A percentile compares a stretch with the other conserved stretches of the same genome.
Conservation (phyloP, 73 alveolate species). For the Paramecium caudatum region DNA sequence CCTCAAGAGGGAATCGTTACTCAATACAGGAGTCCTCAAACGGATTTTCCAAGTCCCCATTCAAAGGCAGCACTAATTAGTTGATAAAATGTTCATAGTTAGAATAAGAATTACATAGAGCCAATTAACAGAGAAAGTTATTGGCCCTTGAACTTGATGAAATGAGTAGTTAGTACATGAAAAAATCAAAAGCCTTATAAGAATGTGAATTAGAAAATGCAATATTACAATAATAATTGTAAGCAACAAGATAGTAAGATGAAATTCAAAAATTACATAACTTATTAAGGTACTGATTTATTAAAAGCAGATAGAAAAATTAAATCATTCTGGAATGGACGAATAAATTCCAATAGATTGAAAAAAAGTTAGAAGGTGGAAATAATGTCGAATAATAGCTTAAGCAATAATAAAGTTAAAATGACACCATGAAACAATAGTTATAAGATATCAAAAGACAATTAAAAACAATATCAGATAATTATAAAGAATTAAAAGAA, state of each 20-base stretch:
- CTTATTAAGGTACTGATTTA: slow-evolving; percentile 31
- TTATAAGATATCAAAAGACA: not conserved
- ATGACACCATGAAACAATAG: not conserved
- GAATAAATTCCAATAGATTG: not conserved
- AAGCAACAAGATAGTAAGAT: slow-evolving; percentile 1
- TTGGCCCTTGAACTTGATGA: slow-evolving; percentile 18
- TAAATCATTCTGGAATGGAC: slow-evolving; percentile 45
- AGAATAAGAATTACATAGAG: slow-evolving; percentile 67
- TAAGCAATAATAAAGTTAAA: not conserved
- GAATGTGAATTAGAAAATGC: slow-evolving; percentile 41
- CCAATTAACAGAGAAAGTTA: slow-evolving; percentile 25
- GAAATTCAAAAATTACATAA: not conserved
- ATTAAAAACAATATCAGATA: not conserved
- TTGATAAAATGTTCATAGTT: slow-evolving; percentile 1
- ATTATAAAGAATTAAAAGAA: not conserved
- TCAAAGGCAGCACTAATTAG: not conserved
- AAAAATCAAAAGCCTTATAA: not conserved
- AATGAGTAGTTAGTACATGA: not conserved
- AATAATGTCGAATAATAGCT: not conserved
- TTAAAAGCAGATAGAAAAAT: slow-evolving; percentile 54
- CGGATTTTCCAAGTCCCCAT: not conserved
- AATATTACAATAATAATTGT: not conserved
- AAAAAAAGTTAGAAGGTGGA: not conserved
- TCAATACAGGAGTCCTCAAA: not conserved
- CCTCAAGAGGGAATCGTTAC: not conserved